Evolutionary conservation across 805 yeast genomes (phyloP).

Genomic region (Candida anglica): DNA sequence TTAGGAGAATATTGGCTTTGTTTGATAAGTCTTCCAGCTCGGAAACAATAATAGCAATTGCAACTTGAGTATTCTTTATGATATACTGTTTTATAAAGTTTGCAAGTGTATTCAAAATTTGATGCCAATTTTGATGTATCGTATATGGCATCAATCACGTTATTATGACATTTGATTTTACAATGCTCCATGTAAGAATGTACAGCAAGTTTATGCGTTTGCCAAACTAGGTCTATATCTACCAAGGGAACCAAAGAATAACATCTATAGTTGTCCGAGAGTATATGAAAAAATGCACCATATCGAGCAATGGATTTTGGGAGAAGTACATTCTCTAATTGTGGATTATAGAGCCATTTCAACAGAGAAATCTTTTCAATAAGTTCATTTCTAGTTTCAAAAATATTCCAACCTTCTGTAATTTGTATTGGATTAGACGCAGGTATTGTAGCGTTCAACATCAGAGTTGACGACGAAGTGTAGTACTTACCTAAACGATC

Average conservation of each 20-base stretch:
- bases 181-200: constrained; percentile 2
- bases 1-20: constrained; percentile 2
- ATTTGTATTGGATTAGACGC: neutral
- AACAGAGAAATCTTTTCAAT: too few species aligned
- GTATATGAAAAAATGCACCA: neutral
- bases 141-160: constrained; percentile 1
- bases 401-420: neutral
- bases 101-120: constrained; percentile 1
- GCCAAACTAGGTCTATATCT: constrained; percentile 3
- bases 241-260: constrained; percentile 4
- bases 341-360: too few species aligned
- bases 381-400: neutral
- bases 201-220: constrained; percentile 2
- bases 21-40: constrained; percentile 1
- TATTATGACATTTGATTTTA: neutral
- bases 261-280: constrained; percentile 2
- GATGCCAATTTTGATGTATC: neutral
- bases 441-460: neutral
- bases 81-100: constrained; percentile 1
- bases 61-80: constrained; percentile 1
- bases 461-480: too few species aligned
- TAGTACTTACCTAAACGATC: too few species aligned
- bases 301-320: neutral
- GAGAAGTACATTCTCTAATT: too few species aligned
- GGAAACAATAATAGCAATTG: constrained; percentile 4